These are phyloP conservation scores for Beauveria medogensis DNA, from an alignment of 2,329 filamentous ascomycete species.

Conservation along the genomic window DNA sequence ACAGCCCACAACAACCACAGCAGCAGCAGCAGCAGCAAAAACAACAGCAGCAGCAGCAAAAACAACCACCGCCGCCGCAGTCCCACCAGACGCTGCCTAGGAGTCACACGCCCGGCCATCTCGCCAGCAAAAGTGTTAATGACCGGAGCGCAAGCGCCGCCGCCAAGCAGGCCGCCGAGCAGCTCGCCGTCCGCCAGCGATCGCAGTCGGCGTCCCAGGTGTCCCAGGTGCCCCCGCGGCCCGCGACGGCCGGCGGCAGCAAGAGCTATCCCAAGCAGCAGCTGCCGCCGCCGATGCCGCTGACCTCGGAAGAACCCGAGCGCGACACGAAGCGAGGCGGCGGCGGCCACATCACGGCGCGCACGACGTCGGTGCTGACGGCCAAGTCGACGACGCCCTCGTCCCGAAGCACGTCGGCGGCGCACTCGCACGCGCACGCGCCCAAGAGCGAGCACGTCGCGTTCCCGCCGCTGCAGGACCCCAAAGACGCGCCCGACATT, in stretches of 20 bases:
- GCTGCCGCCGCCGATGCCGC: slow-evolving; percentile 16
- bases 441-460: slow-evolving; percentile 35
- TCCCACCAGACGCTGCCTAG: slow-evolving; percentile 32
- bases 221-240: slow-evolving; percentile 25
- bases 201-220: slow-evolving; percentile 41
- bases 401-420: slow-evolving; percentile 12
- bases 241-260: slow-evolving; percentile 18
- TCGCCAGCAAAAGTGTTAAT: slow-evolving; percentile 47
- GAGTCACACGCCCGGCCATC: slow-evolving; percentile 55
- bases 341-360: background rate
- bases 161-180: slow-evolving; percentile 32
- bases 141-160: slow-evolving; percentile 36
- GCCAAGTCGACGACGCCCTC: slow-evolving; percentile 19
- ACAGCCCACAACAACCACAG: slow-evolving; percentile 25
- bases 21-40: slow-evolving; percentile 21
- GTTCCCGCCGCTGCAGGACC: slow-evolving; percentile 51
- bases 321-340: slow-evolving; percentile 12
- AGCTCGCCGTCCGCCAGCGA: slow-evolving; percentile 45
- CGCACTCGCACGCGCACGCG: slow-evolving; percentile 21
- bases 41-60: slow-evolving; percentile 21
- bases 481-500: slow-evolving; percentile 50
- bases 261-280: slow-evolving; percentile 15
- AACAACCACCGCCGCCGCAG: slow-evolving; percentile 21
- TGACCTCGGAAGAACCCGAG: slow-evolving; percentile 19
- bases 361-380: slow-evolving; percentile 9